Percentiles rank a stretch among this genome's conserved stretches.
These are phyloP conservation scores for Cucurbita pepo DNA, from an alignment of 306 rosid genomes.

Conservation along the genomic window DNA sequence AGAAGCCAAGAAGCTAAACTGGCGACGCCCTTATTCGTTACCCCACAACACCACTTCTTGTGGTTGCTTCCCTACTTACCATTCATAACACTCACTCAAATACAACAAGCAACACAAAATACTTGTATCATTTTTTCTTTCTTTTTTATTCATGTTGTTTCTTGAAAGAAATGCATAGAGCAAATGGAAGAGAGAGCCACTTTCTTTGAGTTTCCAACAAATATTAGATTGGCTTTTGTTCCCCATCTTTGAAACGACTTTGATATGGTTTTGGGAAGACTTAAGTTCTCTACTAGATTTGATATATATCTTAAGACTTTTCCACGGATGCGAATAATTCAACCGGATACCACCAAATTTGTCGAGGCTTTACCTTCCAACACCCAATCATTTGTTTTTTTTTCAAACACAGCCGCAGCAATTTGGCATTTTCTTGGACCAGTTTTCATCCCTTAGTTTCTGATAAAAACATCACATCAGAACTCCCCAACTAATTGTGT, in stretches of 20 bases:
- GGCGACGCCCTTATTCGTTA: conserved; percentile 27
- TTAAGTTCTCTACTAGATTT: neutral
- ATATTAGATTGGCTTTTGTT: neutral
- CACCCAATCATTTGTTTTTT: neutral
- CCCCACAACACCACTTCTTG: conserved; percentile 31
- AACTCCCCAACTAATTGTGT: conserved; percentile 1
- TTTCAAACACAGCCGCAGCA: neutral
- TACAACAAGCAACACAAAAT: neutral
- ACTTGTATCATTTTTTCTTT: neutral
- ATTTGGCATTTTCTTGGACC: neutral
- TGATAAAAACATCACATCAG: conserved; percentile 7
- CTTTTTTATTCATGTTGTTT: neutral
- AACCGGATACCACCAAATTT: no score
- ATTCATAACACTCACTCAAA: conserved; percentile 11
- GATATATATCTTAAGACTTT: no score
- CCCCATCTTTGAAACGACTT: neutral
- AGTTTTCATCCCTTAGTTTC: neutral
- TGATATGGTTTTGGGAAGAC: neutral
- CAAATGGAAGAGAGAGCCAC: neutral
- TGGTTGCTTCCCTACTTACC: conserved; percentile 71
- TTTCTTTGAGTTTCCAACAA: neutral
- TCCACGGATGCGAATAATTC: no score
- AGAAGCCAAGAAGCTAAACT: conserved; percentile 42
- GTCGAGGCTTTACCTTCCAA: no score
- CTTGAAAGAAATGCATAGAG: neutral